Percentiles rank a stretch among this genome's conserved stretches.
phyloP scores from a whole-genome alignment of 2,329 filamentous ascomycete genomes.

The Cladosporium cucumerinum region DNA sequence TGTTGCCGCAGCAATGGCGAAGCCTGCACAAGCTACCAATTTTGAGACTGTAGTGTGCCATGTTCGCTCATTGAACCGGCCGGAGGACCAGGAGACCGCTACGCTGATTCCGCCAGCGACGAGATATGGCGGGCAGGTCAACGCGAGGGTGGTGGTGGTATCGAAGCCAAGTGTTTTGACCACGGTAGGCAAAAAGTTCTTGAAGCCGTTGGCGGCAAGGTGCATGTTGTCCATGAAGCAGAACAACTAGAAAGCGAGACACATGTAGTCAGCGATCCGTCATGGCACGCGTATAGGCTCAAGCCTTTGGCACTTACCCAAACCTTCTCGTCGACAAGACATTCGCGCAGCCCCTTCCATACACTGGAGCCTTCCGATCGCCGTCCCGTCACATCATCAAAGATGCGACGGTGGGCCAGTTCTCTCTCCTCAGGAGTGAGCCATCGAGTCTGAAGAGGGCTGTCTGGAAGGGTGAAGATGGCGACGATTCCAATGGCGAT shows the following conservation, averaged over 20 bases:
- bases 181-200: constrained; percentile 11
- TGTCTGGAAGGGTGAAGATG: constrained; percentile 63
- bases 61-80: constrained; percentile 41
- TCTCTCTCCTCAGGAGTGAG: constrained; percentile 45
- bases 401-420: constrained; percentile 20
- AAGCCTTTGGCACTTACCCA: background rate
- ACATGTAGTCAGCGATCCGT: background rate
- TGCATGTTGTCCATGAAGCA: constrained; percentile 12
- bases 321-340: background rate
- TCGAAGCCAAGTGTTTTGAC: constrained; percentile 34
- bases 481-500: constrained; percentile 57
- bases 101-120: constrained; percentile 28
- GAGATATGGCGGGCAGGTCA: constrained; percentile 35
- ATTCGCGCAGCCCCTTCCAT: constrained; percentile 5
- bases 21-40: constrained; percentile 5
- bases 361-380: constrained; percentile 44
- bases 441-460: constrained; percentile 48
- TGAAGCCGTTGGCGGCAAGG: constrained; percentile 13
- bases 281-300: background rate
- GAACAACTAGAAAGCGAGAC: background rate
- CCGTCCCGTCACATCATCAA: constrained; percentile 46
- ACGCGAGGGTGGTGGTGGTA: constrained; percentile 32
- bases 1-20: background rate
- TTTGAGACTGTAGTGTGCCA: constrained; percentile 28
- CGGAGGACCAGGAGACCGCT: constrained; percentile 35